Evolutionary conservation across 2,329 filamentous ascomycete genomes (phyloP).

Genomic region (Exophiala dermatitidis): DNA sequence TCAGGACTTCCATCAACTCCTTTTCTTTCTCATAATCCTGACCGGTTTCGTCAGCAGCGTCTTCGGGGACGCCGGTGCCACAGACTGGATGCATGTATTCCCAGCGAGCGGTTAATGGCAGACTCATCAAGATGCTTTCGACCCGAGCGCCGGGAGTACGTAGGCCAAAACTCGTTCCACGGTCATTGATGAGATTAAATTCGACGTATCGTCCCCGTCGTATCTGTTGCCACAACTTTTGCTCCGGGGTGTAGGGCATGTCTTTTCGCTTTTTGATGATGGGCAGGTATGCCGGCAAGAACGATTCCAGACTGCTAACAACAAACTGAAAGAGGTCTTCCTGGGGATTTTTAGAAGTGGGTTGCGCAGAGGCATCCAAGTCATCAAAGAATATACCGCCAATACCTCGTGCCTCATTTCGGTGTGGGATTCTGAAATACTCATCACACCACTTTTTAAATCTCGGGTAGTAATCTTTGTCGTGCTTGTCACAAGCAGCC

Average conservation of each 20-base stretch:
- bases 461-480: constrained; percentile 80
- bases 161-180: constrained; percentile 87
- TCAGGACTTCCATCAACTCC: constrained; percentile 65
- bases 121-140: constrained; percentile 95
- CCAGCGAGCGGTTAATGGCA: constrained; percentile 89
- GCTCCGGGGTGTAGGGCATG: constrained; percentile 75
- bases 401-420: constrained; percentile 75
- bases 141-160: constrained; percentile 86
- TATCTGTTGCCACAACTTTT: constrained; percentile 96
- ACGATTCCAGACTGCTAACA: constrained; percentile 75
- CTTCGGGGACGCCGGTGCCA: constrained; percentile 35
- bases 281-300: constrained; percentile 83
- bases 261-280: constrained; percentile 85
- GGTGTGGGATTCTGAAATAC: constrained; percentile 92
- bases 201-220: constrained; percentile 93
- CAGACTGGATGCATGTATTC: constrained; percentile 74
- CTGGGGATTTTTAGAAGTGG: constrained; percentile 63
- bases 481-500: constrained; percentile 84
- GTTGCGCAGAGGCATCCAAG: constrained; percentile 56
- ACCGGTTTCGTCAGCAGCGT: constrained; percentile 40
- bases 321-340: constrained; percentile 87
- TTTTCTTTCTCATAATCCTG: constrained; percentile 53
- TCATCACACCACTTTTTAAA: constrained; percentile 99
- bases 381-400: constrained; percentile 99
- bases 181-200: constrained; percentile 95